phyloP scores from a whole-genome alignment of 192 early-diverging fungal genomes.

The Coemansia sp. region DNA sequence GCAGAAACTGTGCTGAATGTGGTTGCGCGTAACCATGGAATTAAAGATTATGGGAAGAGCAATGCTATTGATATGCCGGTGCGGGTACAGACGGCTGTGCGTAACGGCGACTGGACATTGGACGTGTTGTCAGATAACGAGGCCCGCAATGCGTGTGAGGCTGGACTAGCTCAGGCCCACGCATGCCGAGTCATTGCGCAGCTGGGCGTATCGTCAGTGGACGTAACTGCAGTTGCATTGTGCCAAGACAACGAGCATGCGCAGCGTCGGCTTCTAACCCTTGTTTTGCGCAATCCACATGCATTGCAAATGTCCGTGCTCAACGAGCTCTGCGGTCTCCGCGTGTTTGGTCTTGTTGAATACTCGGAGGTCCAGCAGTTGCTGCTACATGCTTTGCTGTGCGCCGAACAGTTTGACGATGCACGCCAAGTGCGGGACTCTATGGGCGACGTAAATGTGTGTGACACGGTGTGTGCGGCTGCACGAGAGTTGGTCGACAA shows the following conservation, averaged over 20 bases:
- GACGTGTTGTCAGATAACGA: neutral
- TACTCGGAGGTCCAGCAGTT: neutral
- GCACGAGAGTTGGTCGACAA: conserved; percentile 47
- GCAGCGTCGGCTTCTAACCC: conserved; percentile 20
- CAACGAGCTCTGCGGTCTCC: neutral
- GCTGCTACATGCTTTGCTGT: neutral
- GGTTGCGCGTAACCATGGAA: neutral
- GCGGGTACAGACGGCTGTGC: neutral
- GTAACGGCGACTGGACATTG: neutral
- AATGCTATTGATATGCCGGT: neutral
- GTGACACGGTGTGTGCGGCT: conserved; percentile 32
- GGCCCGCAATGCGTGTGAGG: neutral
- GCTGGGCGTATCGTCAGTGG: neutral
- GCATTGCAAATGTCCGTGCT: neutral
- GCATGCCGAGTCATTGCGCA: neutral
- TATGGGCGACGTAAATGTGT: neutral
- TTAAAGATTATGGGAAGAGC: neutral
- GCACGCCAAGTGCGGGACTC: conserved; percentile 24
- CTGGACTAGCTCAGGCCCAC: neutral
- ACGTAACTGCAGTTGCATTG: neutral
- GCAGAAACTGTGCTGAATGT: neutral
- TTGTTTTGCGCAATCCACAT: neutral
- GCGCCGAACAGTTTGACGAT: conserved; percentile 16
- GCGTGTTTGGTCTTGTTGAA: neutral
- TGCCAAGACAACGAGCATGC: conserved; percentile 6